Percentiles rank a stretch among this genome's conserved stretches.
Evolutionary conservation across 2,329 filamentous ascomycete genomes (phyloP).

Genomic region (Myriosclerotinia curreyana): DNA sequence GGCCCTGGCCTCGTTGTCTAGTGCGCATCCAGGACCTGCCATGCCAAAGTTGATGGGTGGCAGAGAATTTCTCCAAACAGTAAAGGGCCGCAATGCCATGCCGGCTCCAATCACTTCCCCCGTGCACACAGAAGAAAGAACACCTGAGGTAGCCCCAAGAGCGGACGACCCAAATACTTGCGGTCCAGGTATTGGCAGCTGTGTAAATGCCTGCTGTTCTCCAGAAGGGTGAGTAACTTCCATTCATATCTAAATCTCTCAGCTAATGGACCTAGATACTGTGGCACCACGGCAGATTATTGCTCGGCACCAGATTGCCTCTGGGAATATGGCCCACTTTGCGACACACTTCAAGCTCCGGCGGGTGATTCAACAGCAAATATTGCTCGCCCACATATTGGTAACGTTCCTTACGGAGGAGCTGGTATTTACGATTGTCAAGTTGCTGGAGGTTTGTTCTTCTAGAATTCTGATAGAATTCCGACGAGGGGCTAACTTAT

Average conservation of each 20-base stretch:
- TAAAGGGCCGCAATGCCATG: constrained; percentile 30
- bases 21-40: constrained; percentile 28
- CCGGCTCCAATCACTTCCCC: constrained; percentile 20
- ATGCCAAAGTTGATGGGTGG: constrained; percentile 32
- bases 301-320: constrained; percentile 61
- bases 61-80: constrained; percentile 32
- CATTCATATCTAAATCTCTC: neutral
- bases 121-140: constrained; percentile 21
- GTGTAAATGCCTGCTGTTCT: constrained; percentile 35
- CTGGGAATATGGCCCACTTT: too few species aligned
- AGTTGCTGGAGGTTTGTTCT: constrained; percentile 46
- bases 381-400: constrained; percentile 50
- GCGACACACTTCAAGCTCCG: constrained; percentile 51
- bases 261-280: constrained; percentile 28
- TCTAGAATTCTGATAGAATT: neutral
- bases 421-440: constrained; percentile 55
- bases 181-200: constrained; percentile 33
- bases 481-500: neutral
- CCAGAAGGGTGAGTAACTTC: constrained; percentile 29
- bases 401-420: constrained; percentile 55
- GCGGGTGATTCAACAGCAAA: constrained; percentile 54
- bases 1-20: constrained; percentile 26
- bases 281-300: constrained; percentile 44
- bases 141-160: constrained; percentile 20
- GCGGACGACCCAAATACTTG: constrained; percentile 30